Evolutionary conservation across 2,329 filamentous ascomycete genomes (phyloP), one percentile per base, ranked within the genome.

Genomic region (Sarocladiaceae sp.): DNA sequence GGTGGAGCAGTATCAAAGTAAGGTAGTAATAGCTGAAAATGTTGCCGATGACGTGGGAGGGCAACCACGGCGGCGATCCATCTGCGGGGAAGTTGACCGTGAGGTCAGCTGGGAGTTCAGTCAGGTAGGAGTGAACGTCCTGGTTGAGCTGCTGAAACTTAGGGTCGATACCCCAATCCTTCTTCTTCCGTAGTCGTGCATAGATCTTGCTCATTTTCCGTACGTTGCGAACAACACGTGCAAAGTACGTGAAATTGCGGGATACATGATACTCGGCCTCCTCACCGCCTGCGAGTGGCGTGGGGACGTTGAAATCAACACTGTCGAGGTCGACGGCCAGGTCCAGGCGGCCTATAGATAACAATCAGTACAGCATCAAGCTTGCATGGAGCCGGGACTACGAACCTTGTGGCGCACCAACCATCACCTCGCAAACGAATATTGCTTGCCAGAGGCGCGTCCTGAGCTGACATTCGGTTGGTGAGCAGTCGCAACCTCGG

Each of bases 361-460:
- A 21, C 15, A 39, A 52, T 51, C 54, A 58, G 24, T 16, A 40
- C 10, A 12, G 6, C 18, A 15, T 20, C 18, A 29, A 19, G 13
- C 33, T 21, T 18, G 5, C 12, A 12, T 6, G 20, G 33, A 7
- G 15, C n/a, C 6, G 43, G 4, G 6, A 23, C 20, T 33, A 54
- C 53, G 18, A 33, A 88, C 90, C 91, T 80, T 97, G 90, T 3
- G 91, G 88, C 16, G 85, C 89, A 45, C 91, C 91, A 54, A 96
- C 83, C 86, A 97, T 95, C 33, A 90, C 76, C 64, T 97, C 91
- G 50, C 88, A 83, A 18, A 88, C 72, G 58, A 95, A 85, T 9
- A 95, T 76, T 2, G 82, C 83, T 61, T 96, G 90, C 91, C 91
- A 97, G 24, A 96, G 79, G 37, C 91, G 77, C 13, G 82, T 94